These are phyloP conservation scores for Boletus subparvulus DNA, from an alignment of 768 basidiomycete genomes.

Conservation along the genomic window DNA sequence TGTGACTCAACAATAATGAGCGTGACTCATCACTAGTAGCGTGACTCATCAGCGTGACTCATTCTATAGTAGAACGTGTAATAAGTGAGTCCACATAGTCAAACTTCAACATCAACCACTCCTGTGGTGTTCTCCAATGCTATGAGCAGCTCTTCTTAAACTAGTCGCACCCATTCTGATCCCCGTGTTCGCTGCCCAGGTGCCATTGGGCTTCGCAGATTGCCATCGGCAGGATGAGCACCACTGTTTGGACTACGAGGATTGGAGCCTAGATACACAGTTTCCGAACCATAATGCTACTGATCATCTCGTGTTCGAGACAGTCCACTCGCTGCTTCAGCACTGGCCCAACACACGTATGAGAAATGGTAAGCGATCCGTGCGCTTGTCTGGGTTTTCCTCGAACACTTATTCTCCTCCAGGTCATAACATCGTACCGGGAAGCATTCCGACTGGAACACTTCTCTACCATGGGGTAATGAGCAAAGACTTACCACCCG, in stretches of 20 bases:
- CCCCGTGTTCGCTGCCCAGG: neutral
- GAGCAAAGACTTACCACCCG: constrained; percentile 23
- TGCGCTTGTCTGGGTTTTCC: constrained; percentile 10
- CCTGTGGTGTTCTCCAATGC: neutral
- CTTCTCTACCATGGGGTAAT: constrained; percentile 35
- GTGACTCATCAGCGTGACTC: too few species aligned
- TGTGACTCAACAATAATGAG: too few species aligned
- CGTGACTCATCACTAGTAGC: too few species aligned
- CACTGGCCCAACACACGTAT: constrained; percentile 49
- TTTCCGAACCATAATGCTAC: constrained; percentile 29
- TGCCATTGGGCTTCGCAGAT: constrained; percentile 1
- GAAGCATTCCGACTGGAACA: constrained; percentile 35
- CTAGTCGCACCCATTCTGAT: neutral
- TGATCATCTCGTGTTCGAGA: constrained; percentile 22
- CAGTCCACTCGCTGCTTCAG: constrained; percentile 34
- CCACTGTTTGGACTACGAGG: neutral
- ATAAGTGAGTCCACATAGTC: too few species aligned
- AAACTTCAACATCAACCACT: too few species aligned
- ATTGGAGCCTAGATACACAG: constrained; percentile 25
- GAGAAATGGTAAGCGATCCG: constrained; percentile 37
- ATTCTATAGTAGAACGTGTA: too few species aligned
- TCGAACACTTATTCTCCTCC: constrained; percentile 5
- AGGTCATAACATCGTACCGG: constrained; percentile 32
- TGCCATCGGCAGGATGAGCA: neutral
- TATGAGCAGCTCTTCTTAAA: neutral